These are phyloP conservation scores for Monilinia polystroma DNA, from an alignment of 2,329 filamentous ascomycete genomes.

Conservation along the genomic window DNA sequence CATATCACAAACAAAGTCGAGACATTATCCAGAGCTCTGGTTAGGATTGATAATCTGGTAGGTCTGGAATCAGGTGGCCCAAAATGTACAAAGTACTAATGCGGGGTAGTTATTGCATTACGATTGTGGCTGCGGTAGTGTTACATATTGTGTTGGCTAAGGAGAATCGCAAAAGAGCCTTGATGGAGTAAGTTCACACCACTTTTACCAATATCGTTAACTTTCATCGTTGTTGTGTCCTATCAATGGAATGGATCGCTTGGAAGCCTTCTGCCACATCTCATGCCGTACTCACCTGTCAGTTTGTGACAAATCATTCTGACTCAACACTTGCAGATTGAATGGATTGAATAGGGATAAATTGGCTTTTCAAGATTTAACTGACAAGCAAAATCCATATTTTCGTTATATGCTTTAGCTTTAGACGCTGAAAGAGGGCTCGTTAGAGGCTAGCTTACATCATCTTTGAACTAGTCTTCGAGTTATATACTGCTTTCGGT, in stretches of 20 bases:
- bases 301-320: not conserved
- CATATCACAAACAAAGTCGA: constrained; percentile 59
- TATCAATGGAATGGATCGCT: not conserved
- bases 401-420: constrained; percentile 52
- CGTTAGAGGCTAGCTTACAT: not conserved
- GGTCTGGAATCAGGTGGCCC: constrained; percentile 22
- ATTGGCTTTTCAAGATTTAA: constrained; percentile 65
- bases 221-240: rapidly evolving
- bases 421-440: not conserved
- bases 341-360: constrained; percentile 63
- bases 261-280: not conserved
- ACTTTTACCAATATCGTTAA: not conserved
- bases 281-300: not conserved
- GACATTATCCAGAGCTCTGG: constrained; percentile 73
- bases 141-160: constrained; percentile 59
- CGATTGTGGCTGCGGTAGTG: constrained; percentile 55
- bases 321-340: constrained; percentile 32
- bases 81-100: constrained; percentile 5
- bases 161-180: constrained; percentile 57
- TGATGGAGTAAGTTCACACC: constrained; percentile 38
- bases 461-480: not conserved
- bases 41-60: constrained; percentile 63
- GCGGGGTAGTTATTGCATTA: constrained; percentile 60
- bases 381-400: constrained; percentile 66
- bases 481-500: not conserved